Conservation (phyloP, 2,329 filamentous ascomycete species). For the Xylariaceae sp. region DNA sequence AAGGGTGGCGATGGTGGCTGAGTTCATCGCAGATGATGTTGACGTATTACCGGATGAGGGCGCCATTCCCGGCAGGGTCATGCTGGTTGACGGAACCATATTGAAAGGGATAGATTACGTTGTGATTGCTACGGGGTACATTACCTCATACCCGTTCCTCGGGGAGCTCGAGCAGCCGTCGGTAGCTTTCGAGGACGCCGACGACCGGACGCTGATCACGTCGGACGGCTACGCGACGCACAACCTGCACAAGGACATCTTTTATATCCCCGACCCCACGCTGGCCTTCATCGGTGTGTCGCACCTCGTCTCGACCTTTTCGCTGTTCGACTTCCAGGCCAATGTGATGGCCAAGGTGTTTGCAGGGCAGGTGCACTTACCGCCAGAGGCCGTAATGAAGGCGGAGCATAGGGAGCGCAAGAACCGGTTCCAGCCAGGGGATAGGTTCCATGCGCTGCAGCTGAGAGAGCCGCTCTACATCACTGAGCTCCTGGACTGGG, state of each 20-base stretch:
- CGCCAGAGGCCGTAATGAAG: slow-evolving; percentile 36
- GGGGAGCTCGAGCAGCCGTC: slow-evolving; percentile 41
- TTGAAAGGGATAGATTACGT: slow-evolving; percentile 55
- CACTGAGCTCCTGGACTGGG: slow-evolving; percentile 27
- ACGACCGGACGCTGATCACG: slow-evolving; percentile 52
- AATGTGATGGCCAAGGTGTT: slow-evolving; percentile 54
- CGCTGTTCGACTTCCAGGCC: slow-evolving; percentile 65
- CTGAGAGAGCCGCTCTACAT: slow-evolving; percentile 31
- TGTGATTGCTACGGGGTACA: slow-evolving; percentile 64
- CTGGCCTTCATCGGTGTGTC: slow-evolving; percentile 60
- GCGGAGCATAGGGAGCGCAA: slow-evolving; percentile 30
- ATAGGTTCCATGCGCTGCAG: slow-evolving; percentile 35
- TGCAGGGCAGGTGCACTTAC: slow-evolving; percentile 44
- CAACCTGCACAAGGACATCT: slow-evolving; percentile 66
- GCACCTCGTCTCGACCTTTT: slow-evolving; percentile 62
- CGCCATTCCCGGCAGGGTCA: slow-evolving; percentile 44
- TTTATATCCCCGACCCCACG: slow-evolving; percentile 62
- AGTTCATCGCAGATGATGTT: slow-evolving; percentile 37
- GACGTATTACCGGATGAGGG: slow-evolving; percentile 18
- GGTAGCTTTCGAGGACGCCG: slow-evolving; percentile 39
- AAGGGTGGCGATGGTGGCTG: slow-evolving; percentile 46
- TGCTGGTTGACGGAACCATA: slow-evolving; percentile 46
- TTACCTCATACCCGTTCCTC: slow-evolving; percentile 62
- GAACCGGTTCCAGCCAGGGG: slow-evolving; percentile 27
- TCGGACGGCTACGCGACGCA: slow-evolving; percentile 57